Percentiles rank a stretch among this genome's conserved stretches.
Conservation (phyloP, 1,284 basidiomycete species). For the Sporisorium graminicola region DNA sequence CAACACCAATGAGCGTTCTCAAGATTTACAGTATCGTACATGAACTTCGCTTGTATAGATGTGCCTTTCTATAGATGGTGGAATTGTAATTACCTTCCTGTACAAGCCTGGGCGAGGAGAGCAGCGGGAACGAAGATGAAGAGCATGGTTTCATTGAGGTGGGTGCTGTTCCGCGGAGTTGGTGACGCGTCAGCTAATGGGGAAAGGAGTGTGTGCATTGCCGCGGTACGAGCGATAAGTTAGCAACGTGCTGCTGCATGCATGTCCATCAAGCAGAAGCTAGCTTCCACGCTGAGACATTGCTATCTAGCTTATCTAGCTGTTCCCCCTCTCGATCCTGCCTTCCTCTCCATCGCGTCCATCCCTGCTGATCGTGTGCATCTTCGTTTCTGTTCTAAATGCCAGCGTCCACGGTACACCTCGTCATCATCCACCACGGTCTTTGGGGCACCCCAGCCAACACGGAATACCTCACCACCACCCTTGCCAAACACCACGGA, state of each 20-base stretch:
- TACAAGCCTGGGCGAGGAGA: too few species aligned
- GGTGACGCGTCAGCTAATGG: neutral
- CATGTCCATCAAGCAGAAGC: too few species aligned
- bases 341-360: neutral
- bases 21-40: neutral
- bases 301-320: neutral
- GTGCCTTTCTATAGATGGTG: too few species aligned
- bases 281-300: too few species aligned
- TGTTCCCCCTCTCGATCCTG: neutral
- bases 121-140: too few species aligned
- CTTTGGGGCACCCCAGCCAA: constrained; percentile 83
- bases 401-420: constrained; percentile 71
- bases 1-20: neutral
- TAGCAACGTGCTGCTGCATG: too few species aligned
- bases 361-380: too few species aligned
- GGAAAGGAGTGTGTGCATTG: neutral
- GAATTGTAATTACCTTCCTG: too few species aligned
- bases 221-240: too few species aligned
- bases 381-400: too few species aligned
- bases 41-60: neutral
- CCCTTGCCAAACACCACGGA: constrained; percentile 69
- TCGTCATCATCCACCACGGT: constrained; percentile 82
- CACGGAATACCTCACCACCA: constrained; percentile 72
- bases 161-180: neutral
- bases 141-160: neutral